A percentile compares a stretch with the other conserved stretches of the same genome.
Evolutionary conservation across 306 rosid species (phyloP).

Genomic region (Cicer arietinum): DNA sequence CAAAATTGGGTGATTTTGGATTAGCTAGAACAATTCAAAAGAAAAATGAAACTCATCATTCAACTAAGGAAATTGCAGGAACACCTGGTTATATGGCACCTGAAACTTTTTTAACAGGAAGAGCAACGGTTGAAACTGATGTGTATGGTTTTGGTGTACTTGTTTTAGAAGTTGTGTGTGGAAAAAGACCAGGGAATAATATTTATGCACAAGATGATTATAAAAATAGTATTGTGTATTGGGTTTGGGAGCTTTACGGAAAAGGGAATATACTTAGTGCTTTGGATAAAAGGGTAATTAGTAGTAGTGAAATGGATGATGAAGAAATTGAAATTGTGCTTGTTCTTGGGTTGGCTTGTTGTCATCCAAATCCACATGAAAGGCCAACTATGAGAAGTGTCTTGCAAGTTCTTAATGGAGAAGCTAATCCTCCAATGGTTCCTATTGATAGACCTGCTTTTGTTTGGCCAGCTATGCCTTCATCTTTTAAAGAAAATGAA

Average conservation of each 20-base stretch:
- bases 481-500: constrained; percentile 47
- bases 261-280: constrained; percentile 47
- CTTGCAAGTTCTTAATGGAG: constrained; percentile 64
- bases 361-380: constrained; percentile 77
- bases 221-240: constrained; percentile 61
- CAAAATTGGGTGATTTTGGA: constrained; percentile 80
- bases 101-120: constrained; percentile 62
- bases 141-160: constrained; percentile 80
- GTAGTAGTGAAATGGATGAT: no score
- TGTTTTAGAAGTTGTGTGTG: constrained; percentile 67
- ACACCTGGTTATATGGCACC: constrained; percentile 92
- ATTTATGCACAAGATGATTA: constrained; percentile 49
- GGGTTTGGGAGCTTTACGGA: constrained; percentile 72
- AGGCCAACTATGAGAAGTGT: constrained; percentile 74
- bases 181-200: constrained; percentile 60
- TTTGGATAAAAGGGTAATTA: constrained; percentile 48
- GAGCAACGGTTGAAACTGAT: constrained; percentile 81
- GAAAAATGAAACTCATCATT: constrained; percentile 66
- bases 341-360: constrained; percentile 73
- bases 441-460: constrained; percentile 67
- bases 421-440: constrained; percentile 56
- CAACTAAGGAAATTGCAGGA: constrained; percentile 78
- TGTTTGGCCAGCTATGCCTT: constrained; percentile 77
- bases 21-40: constrained; percentile 66
- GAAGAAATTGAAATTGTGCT: constrained; percentile 47